Base-by-base conservation (phyloP, 768 basidiomycete species). In the Agaricus subrufescens region DNA sequence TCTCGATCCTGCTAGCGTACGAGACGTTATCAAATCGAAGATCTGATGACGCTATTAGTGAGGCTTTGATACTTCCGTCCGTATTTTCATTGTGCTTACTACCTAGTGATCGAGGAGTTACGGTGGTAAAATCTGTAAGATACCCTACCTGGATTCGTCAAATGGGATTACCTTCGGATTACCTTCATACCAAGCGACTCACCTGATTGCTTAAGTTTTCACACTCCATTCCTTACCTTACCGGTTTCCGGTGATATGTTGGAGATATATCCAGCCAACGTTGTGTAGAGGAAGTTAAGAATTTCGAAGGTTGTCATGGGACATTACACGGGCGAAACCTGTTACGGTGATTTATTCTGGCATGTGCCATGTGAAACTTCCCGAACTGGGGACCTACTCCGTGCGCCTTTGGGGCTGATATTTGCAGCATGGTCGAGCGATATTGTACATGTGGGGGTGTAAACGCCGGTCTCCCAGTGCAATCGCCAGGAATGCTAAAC, bases 1-100 rank as follows among this genome's bases (percentile, higher is more conserved):
- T 15, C 72, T 91, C 15, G 80, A 89, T 63, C 85, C 86, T 25
- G 67, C 71, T 29, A 76, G 77, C 29, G 62, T 85, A 27, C 67
- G 69, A 56, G 63, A 74, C 46, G 66, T 82, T 71, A 79, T 86
- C 60, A 83, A 81, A 60, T 69, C 82, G 15, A 79, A 67, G 63
- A 53, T 80, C 59, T 79, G 54, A 65, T 30, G 50, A 50, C 49
- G 48, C 52, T 30, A 19, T 23, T 40, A 46, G 15, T 15, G 11
- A 45, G 10, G 12, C 7, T 37, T 42, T 42, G 40, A 42, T 19
- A 15, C 3, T 42, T 3, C 40, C 40, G n/a, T 42, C 40, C 40
- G 40, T 15, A 42, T 19, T 14, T 42, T n/a, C 40, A 6, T 19
- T 15, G 40, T 7, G 40, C 40, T 42, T 10, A 42, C 40, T 19